Base-by-base conservation (phyloP, 108 stramenopile genomes). In the Skeletonema costatum region DNA sequence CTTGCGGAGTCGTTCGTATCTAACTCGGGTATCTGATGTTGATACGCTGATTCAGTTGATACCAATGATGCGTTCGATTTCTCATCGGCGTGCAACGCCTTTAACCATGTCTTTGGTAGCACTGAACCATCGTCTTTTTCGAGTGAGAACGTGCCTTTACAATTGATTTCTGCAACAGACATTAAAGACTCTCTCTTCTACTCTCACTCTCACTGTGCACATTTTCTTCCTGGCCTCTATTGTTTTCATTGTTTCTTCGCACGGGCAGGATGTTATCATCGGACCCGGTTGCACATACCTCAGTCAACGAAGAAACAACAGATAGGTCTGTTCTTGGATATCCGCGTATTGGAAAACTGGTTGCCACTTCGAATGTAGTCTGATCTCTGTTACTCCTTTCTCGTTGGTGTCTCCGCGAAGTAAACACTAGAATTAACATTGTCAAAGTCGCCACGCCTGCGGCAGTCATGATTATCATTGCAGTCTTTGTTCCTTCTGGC, bases 121-220 rank as follows among this genome's bases (percentile, higher is more conserved):
- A 73, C 46, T 6, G 78, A 39, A 56, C 30, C 51, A 16, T 68
- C 72, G 13, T 73, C 64, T 66, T 68, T 64, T 66, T 73, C 72
- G n/a, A 80, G 31, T n/a, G 50, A 61, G 38, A 66, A 31, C 4
- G 78, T 73, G 19, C 78, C 78, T 32, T 61, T 62, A 30, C 48
- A 60, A 32, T 80, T 80, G 32, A 80, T 53, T 36, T 73, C 78
- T 11, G 71, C 78, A 19, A 50, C 78, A 53, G 78, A 60, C 41
- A 41, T 21, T 32, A 68, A 60, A 14, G 29, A 10, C 14, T 2
- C 42, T 36, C 35, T 29, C n/a, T 60, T 48, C n/a, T n/a, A n/a
- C n/a, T n/a, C 2, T 10, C 9, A 66, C 2, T 38, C 2, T 16
- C n/a, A 66, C 5, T 36, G 17, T 29, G 14, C 60, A 16, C 36